Percentiles rank a stretch among this genome's conserved stretches.
Conservation (phyloP, 169 alveolate species). For the Plasmodium falciparum region DNA sequence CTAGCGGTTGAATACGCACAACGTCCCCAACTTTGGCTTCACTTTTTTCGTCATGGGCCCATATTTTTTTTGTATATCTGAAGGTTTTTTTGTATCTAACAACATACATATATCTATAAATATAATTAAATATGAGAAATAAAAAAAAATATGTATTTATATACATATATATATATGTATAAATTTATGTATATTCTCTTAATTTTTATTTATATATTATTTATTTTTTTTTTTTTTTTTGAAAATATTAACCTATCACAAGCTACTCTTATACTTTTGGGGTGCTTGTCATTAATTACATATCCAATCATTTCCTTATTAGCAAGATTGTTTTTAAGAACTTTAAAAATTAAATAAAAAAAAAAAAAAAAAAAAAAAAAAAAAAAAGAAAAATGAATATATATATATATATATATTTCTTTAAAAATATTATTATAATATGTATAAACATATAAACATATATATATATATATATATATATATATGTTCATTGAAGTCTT, state of each 20-base stretch:
- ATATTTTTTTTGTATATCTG: slow-evolving; percentile 91
- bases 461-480: not conserved
- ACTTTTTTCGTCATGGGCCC: slow-evolving; percentile 92
- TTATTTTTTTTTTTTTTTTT: not conserved
- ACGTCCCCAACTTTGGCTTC: slow-evolving; percentile 91
- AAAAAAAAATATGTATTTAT: not conserved
- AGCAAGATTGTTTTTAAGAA: slow-evolving; percentile 88
- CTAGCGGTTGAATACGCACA: slow-evolving; percentile 94
- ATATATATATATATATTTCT: not conserved
- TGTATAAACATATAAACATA: not conserved
- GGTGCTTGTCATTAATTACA: slow-evolving; percentile 94
- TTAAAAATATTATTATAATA: too few relatives aligned
- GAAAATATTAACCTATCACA: slow-evolving; percentile 86
- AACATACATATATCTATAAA: slow-evolving; percentile 90
- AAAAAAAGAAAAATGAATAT: not conserved
- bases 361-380: not conserved
- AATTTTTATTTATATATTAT: not conserved
- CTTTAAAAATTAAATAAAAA: slow-evolving; percentile 69
- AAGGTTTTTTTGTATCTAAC: slow-evolving; percentile 92
- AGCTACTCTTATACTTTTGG: slow-evolving; percentile 92
- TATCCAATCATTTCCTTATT: slow-evolving; percentile 91
- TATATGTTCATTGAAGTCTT: slow-evolving; percentile 10
- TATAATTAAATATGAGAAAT: not conserved
- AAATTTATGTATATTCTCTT: not conserved
- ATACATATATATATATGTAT: not conserved